Evolutionary conservation across 1,284 basidiomycete genomes (phyloP), one percentile per base, ranked within the genome.

Genomic region (Amylostereum areolatum): DNA sequence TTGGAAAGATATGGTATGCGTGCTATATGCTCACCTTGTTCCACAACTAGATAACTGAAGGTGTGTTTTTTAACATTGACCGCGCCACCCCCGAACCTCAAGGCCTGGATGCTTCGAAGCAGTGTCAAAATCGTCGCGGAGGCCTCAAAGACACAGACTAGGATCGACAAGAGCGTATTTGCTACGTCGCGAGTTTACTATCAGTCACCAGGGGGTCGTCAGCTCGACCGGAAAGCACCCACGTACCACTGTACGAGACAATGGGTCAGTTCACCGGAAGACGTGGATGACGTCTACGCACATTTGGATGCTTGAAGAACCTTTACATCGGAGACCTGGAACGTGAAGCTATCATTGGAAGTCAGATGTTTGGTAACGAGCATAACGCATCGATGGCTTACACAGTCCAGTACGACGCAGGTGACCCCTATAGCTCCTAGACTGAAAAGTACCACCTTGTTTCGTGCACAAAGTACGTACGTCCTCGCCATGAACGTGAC

Each of bases 401-500:
- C 67, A 39, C 63, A 58, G 47, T 68, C 66, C 6, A 64, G 53
- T 11, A 58, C 52, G 24, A 67, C 54, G 43, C 60, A 61, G 8
- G 57, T 49, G n/a, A 62, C 30, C 7, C 61, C 66, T 5, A 68
- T 43, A 4, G 55, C 45, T 8, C 57, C 57, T 24, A 70, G 60
- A 35, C 56, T 55, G 3, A 48, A 36, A 3, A 65, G 54, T n/a
- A 70, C 49, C 25, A 55, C 29, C 5, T 45, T 53, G 53, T 55
- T 67, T 42, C 57, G 53, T 12, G 52, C 55, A 41, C 55, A 70
- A 3, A 70, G 59, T 2, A 63, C 67, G 37, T 62, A 69, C 1
- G 66, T 66, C 40, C 68, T 53, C 25, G 57, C 54, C 10, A 60
- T 53, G 59, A 66, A 66, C 0, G 64, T 62, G 31, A 57, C 66